phyloP scores from a whole-genome alignment of 2,329 filamentous ascomycete genomes.

The Ceratocystis ficicola region DNA sequence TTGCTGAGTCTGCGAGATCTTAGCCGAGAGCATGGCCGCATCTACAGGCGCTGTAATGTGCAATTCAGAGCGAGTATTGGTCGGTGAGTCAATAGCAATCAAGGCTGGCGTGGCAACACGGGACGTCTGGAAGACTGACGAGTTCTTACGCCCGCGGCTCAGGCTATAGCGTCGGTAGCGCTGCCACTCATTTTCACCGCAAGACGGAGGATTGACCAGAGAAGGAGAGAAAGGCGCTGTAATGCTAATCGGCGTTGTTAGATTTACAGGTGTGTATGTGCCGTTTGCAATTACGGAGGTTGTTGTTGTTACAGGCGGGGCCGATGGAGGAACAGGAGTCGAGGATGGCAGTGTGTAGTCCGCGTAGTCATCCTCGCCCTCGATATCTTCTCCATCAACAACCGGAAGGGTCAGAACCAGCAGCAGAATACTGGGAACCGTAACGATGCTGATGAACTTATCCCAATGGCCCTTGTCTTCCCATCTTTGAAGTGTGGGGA shows the following conservation, averaged over 20 bases:
- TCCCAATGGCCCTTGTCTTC: conserved; percentile 71
- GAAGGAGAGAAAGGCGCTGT: conserved; percentile 30
- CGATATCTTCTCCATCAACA: conserved; percentile 56
- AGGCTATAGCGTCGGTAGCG: conserved; percentile 42
- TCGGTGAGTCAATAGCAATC: conserved; percentile 26
- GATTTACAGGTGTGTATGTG: background rate
- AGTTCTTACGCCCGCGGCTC: conserved; percentile 26
- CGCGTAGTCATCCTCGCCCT: conserved; percentile 28
- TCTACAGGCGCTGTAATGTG: conserved; percentile 10
- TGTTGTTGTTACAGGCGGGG: background rate
- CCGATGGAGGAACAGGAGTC: conserved; percentile 6
- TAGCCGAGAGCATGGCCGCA: conserved; percentile 13
- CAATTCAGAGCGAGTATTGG: conserved; percentile 20
- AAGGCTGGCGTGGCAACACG: conserved; percentile 29
- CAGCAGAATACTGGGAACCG: conserved; percentile 80
- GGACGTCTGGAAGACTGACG: conserved; percentile 24
- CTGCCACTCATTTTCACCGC: conserved; percentile 39
- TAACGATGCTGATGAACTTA: conserved; percentile 66
- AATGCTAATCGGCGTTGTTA: background rate
- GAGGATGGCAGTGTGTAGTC: conserved; percentile 5
- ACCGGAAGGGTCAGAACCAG: conserved; percentile 85
- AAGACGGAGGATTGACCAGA: background rate
- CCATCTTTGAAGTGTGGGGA: conserved; percentile 80
- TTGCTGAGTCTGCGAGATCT: conserved; percentile 16
- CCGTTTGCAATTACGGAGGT: background rate